phyloP scores from a whole-genome alignment of 441 rosid genomes.

The Daphne laureola region DNA sequence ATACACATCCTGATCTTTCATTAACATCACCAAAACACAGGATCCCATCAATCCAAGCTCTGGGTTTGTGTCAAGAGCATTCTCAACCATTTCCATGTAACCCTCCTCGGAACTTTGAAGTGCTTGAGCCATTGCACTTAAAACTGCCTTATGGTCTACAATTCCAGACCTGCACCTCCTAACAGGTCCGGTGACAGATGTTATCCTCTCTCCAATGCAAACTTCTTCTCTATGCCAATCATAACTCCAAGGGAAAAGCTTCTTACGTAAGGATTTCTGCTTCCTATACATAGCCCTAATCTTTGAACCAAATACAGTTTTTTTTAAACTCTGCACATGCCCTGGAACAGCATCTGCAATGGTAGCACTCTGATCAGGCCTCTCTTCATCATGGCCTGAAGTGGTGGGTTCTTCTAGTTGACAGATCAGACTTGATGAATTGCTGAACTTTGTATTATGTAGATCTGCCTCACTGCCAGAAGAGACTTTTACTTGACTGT shows the following conservation, averaged over 20 bases:
- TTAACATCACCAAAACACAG: constrained; percentile 86
- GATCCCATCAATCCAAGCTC: constrained; percentile 98
- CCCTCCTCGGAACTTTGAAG: constrained; percentile 70
- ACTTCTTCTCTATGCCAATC: constrained; percentile 93
- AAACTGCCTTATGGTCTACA: constrained; percentile 70
- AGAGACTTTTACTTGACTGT: constrained; percentile 20
- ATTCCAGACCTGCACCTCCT: constrained; percentile 79
- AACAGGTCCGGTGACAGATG: constrained; percentile 55
- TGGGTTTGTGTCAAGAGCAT: constrained; percentile 68
- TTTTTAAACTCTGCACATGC: constrained; percentile 46
- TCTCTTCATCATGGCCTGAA: constrained; percentile 61
- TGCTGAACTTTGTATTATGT: constrained; percentile 18
- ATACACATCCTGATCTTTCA: constrained; percentile 96
- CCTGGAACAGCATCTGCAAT: constrained; percentile 30
- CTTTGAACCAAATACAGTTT: constrained; percentile 56
- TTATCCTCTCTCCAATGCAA: constrained; percentile 52
- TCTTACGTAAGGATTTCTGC: constrained; percentile 81
- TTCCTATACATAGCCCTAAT: constrained; percentile 61
- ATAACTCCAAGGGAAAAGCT: constrained; percentile 92
- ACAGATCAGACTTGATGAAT: constrained; percentile 27
- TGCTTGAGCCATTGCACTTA: constrained; percentile 79
- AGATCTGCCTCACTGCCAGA: constrained; percentile 26
- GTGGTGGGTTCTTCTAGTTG: constrained; percentile 61
- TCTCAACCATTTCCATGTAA: constrained; percentile 92
- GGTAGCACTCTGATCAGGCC: constrained; percentile 24